Base-by-base conservation (phyloP, 2,329 filamentous ascomycete genomes). In the Periconia digitata region DNA sequence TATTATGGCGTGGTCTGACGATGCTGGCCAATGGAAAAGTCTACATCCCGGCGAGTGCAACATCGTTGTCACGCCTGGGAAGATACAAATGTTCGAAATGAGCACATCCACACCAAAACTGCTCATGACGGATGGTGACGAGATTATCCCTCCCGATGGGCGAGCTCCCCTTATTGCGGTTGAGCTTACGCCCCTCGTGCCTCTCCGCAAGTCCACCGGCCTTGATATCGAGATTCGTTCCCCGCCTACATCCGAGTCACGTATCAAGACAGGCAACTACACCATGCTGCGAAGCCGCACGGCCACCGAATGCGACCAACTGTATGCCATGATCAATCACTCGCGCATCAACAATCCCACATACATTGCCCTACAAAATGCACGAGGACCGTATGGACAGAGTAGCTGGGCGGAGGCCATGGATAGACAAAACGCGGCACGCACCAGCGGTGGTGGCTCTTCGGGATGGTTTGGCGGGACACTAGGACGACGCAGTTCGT, bases 211-310 rank as follows among this genome's bases (percentile, higher is more conserved):
- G 63, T 94, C 92, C 61, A 99, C 91, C 18, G 89, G 89, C 3
- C 83, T 99, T 24, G 94, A 99, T 68, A 89, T 99, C 45, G 94
- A 95, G 56, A 90, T 99, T 55, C 87, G 91, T 42, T 96, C 92
- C 6, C 90, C 90, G 1, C 87, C 92, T 21, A 87, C 88, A 6
- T 68, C 79, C 27, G 83, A 88, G 53, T 91, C 88, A 5, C 83
- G 84, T 59, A 80, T 96, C 47, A 81, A 79, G 50, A 81, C 86
- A 12, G 72, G 74, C 39, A 86, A 85, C 60, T 94, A 95, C 67
- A 89, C 96, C 74, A 92, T 95, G 78, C 94, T 97, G 80, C 87
- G 94, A 36, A 90, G 90, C 40, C 79, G 86, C 36, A 89, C 82
- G 40, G 79, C 85, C 2, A 80, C 84, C 37, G 92, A 96, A 53